Conservation (phyloP, 2,329 filamentous ascomycete genomes). For the Magnaporthiopsis incrustans region DNA sequence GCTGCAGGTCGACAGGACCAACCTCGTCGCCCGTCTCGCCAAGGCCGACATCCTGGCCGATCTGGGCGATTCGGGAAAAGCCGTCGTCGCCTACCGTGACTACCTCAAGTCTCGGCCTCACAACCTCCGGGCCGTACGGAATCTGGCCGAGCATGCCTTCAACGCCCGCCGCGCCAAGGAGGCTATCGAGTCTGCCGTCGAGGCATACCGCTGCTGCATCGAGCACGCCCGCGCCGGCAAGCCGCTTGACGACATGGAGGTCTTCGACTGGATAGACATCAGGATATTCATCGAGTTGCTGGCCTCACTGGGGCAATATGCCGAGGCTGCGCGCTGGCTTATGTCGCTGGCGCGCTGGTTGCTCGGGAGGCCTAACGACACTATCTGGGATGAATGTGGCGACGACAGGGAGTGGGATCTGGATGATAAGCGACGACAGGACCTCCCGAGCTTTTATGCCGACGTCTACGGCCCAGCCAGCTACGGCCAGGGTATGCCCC, state of each 20-base stretch:
- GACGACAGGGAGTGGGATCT: constrained; percentile 90
- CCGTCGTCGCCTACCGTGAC: constrained; percentile 48
- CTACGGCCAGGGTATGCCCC: constrained; percentile 68
- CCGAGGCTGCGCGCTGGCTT: constrained; percentile 59
- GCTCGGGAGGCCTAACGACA: constrained; percentile 64
- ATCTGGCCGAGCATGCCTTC: constrained; percentile 48
- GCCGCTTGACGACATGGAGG: constrained; percentile 24
- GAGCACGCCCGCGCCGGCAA: constrained; percentile 28
- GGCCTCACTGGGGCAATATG: constrained; percentile 52
- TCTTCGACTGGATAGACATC: constrained; percentile 68
- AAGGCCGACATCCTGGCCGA: constrained; percentile 51
- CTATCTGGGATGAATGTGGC: constrained; percentile 66
- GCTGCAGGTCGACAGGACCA: constrained; percentile 47
- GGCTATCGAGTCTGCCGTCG: constrained; percentile 32
- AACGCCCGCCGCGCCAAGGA: constrained; percentile 39
- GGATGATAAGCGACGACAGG: constrained; percentile 57
- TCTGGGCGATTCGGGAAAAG: constrained; percentile 43
- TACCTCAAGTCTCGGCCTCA: constrained; percentile 43
- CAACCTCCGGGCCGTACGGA: constrained; percentile 46
- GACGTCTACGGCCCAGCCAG: constrained; percentile 42
- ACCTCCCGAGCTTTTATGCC: constrained; percentile 52
- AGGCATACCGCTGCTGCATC: constrained; percentile 41
- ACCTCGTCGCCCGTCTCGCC: constrained; percentile 49
- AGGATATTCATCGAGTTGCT: constrained; percentile 81
- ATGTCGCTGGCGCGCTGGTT: constrained; percentile 75